Evolutionary conservation across 345 rosid species (phyloP), one percentile per base, ranked within the genome.

Genomic region (Sonneratia caseolaris): DNA sequence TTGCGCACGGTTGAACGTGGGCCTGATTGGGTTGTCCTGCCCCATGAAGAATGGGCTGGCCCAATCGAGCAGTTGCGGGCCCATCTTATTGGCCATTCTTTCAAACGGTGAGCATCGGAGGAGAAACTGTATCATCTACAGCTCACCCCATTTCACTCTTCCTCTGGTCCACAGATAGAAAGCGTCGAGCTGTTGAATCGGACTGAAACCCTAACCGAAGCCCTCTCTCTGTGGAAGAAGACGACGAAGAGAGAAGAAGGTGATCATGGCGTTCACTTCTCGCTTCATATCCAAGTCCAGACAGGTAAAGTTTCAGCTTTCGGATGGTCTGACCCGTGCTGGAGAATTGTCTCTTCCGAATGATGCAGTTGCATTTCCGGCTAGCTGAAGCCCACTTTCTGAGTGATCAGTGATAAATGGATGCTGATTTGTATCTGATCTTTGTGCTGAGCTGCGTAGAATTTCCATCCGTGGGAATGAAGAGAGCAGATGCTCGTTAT

Each of bases 211-310:
- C 76, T 73, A 73, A 45, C 67, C 12, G 4, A 7, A 61, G 36
- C 57, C 40, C 65, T 13, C 47, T 35, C 37, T 53, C n/a, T 53
- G 64, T 1, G 19, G 68, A 40, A 49, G 76, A 47, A 9, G 51
- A 5, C 51, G 15, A 47, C 51, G 75, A 62, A 62, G 38, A 27
- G 49, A 55, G 75, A 38, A 55, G 45, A 62, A 61, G 69, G 43
- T 70, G 70, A 74, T 74, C 77, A 93, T 93, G 97, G 88, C 98
- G 9, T 78, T 83, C 82, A 73, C 92, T 69, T 81, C 88, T 79
- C 96, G 98, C 19, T 77, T 89, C 66, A 62, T 88, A 42, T 82
- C 90, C 76, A 89, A 87, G 89, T 86, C 96, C 72, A 86, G 87
- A 77, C 98, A 91, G 96, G 98, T 89, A 71, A 15, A 65, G 24